Evolutionary conservation across 352 stramenopile genomes (phyloP), one percentile per base, ranked within the genome.

Genomic region (Pythium graminicola): DNA sequence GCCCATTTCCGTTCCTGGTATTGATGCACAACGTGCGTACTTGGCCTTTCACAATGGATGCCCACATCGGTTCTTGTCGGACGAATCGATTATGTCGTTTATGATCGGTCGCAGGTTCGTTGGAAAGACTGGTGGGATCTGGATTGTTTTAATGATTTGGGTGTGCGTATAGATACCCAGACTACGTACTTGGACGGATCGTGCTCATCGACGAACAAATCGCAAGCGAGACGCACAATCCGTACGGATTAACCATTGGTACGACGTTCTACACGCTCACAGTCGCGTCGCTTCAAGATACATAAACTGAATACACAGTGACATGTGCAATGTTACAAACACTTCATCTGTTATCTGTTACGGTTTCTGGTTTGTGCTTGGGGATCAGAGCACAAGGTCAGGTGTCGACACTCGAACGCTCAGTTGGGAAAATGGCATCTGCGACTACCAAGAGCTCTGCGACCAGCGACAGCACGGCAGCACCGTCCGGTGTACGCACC

Each of bases 191-290:
- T 47, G 84, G 84, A 2, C 81, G 81, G 49, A 93, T 94, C 50
- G 80, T 94, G 58, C 65, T 92, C 23, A 93, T 94, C 43, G 84
- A 94, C 63, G 80, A 93, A 61, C 81, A 91, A 45, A 71, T 75
- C n/a, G 80, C 84, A 29, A 87, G 69, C 13, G 84, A 94, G 33
- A 29, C 59, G 24, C 73, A 89, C 68, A 94, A 94, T 52, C 84
- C 84, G 11, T 94, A 89, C 70, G 67, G 68, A 2, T 58, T 94
- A 10, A 67, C 82, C 51, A 57, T 89, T 23, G 80, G 75, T 54
- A 89, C 76, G n/a, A 86, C 72, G 32, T 93, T 94, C 64, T 94
- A 88, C 66, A 73, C 90, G 47, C 64, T 94, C 62, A 94, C 84
- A 26, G 84, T 94, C 50, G 69, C 79, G 17, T 90, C 76, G 45